phyloP scores from a whole-genome alignment of 495 filamentous ascomycete species.

The Geoglossum glabrum region DNA sequence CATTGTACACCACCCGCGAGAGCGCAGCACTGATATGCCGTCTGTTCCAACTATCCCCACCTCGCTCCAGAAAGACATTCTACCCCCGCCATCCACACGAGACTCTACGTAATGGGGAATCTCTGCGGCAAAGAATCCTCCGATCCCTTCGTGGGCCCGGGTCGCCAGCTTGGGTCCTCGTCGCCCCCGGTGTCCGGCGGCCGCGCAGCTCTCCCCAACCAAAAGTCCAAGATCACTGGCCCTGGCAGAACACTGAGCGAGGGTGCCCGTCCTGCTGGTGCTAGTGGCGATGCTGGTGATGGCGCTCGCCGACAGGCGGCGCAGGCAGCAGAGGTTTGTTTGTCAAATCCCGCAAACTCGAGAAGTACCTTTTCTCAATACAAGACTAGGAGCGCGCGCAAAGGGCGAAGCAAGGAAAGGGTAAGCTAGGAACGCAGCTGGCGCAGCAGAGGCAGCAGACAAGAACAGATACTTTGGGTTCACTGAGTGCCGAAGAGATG shows the following conservation, averaged over 20 bases:
- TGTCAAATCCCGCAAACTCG: not conserved
- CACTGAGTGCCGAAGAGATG: constrained; percentile 34
- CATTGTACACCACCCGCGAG: too few relatives aligned
- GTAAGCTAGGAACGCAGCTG: constrained; percentile 25
- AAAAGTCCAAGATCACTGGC: constrained; percentile 23
- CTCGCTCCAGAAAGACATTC: not conserved
- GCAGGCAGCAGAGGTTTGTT: constrained; percentile 42
- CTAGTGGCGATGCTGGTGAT: constrained; percentile 8
- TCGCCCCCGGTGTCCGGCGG: constrained; percentile 17
- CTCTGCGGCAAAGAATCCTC: constrained; percentile 48
- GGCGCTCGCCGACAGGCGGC: constrained; percentile 38
- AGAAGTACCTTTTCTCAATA: not conserved
- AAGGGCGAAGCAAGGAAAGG: constrained; percentile 3
- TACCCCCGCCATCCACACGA: not conserved
- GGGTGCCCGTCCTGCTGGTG: not conserved
- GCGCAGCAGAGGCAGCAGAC: constrained; percentile 48
- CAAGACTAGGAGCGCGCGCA: constrained; percentile 3
- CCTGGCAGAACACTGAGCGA: constrained; percentile 37
- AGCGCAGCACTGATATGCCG: not conserved
- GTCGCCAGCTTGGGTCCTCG: constrained; percentile 35
- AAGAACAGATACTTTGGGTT: constrained; percentile 33
- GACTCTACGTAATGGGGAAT: constrained; percentile 38
- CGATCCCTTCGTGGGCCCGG: constrained; percentile 38
- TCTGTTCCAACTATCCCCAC: too few relatives aligned
- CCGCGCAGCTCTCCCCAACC: constrained; percentile 21